Conservation (phyloP, 768 basidiomycete genomes). For the Sarcomyxa edulis region DNA sequence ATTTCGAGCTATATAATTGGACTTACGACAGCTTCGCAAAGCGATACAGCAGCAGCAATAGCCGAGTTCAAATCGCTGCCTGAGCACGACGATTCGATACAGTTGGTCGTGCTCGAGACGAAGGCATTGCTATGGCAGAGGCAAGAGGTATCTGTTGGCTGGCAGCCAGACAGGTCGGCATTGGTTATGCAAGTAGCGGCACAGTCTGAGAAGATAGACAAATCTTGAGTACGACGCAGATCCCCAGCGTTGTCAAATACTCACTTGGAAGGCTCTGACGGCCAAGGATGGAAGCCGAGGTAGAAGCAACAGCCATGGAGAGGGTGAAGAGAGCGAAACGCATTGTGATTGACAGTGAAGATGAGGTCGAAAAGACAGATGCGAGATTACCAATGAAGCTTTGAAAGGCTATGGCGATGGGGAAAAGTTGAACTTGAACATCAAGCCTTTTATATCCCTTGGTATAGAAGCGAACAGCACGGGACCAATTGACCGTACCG, state of each 20-base stretch:
- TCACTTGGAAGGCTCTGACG: constrained; percentile 35
- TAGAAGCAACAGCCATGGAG: constrained; percentile 34
- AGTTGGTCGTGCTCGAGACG: constrained; percentile 37
- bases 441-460: no score
- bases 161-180: constrained; percentile 42
- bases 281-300: constrained; percentile 26
- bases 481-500: no score
- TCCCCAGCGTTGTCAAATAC: constrained; percentile 8
- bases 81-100: constrained; percentile 42
- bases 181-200: constrained; percentile 39
- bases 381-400: not conserved
- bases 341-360: constrained; percentile 31
- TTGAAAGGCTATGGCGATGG: not conserved
- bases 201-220: constrained; percentile 35
- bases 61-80: constrained; percentile 41
- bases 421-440: not conserved
- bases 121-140: constrained; percentile 49
- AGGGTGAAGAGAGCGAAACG: constrained; percentile 40
- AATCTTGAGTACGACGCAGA: not conserved
- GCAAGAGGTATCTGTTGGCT: constrained; percentile 45
- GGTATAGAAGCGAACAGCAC: no score
- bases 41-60: constrained; percentile 28
- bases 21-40: constrained; percentile 50
- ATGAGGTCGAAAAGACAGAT: constrained; percentile 17
- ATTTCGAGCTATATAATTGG: not conserved